A percentile compares a stretch with the other conserved stretches of the same genome.
phyloP scores from a whole-genome alignment of 768 basidiomycete genomes.

The Auriscalpium orientale region DNA sequence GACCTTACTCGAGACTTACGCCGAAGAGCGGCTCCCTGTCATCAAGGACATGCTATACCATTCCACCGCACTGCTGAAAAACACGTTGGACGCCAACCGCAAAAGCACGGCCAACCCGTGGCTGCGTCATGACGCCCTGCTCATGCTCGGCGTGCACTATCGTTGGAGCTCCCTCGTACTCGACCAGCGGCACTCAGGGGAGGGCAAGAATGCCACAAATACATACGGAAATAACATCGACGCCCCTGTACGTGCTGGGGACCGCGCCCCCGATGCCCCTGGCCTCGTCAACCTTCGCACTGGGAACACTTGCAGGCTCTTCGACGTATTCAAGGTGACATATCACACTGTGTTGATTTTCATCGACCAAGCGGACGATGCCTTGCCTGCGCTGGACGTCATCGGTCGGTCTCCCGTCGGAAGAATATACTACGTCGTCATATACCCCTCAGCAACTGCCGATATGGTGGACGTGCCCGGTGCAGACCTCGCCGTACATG shows the following conservation, averaged over 20 bases:
- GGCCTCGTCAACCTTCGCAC: background rate
- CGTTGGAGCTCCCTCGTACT: constrained; percentile 12
- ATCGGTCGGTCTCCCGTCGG: background rate
- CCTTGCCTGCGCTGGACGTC: too few species aligned
- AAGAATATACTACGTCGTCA: background rate
- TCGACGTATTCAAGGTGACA: constrained; percentile 9
- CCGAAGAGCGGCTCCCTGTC: constrained; percentile 12
- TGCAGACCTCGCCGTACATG: background rate
- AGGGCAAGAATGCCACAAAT: background rate
- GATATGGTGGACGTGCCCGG: background rate
- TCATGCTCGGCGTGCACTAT: constrained; percentile 12
- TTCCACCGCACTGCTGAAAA: constrained; percentile 2
- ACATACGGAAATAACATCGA: too few species aligned
- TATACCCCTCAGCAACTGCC: background rate
- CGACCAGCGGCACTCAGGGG: constrained; percentile 2
- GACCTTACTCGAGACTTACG: constrained; percentile 11
- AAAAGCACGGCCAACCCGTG: background rate
- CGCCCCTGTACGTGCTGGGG: constrained; percentile 3
- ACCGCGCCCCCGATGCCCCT: constrained; percentile 14
- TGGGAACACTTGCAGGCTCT: background rate
- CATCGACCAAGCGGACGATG: background rate
- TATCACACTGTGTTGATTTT: constrained; percentile 11
- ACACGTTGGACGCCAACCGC: background rate
- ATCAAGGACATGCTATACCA: constrained; percentile 13
- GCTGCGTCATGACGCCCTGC: background rate